Evolutionary conservation across 129 eudicot species (phyloP), one percentile per base, ranked within the genome.

Genomic region (Sambucus nigra): DNA sequence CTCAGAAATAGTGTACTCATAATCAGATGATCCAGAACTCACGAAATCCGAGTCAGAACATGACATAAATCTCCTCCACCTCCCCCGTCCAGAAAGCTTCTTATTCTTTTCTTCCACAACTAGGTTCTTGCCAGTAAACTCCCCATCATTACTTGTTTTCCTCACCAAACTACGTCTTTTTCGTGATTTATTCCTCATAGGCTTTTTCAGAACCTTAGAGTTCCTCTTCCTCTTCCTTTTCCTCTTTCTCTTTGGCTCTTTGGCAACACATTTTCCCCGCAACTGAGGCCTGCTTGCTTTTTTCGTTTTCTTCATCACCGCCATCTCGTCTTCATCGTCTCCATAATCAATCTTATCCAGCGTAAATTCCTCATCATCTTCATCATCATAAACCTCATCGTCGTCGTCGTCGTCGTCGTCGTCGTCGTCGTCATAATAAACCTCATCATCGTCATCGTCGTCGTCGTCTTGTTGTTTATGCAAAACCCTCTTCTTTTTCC

Each of bases 1-100:
- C 60, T 91, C 99, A 20, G 99, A 91, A 22, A 86, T 75, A 14
- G 89, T 85, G 74, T 70, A 91, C 27, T 82, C 94, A 32, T 67
- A 85, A 69, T 79, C 84, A n/a, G 94, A 79, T 51, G 86, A 61
- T 39, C 72, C 84, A 47, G 86, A 72, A 56, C 56, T 74, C 15
- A 67, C 77, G 25, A 72, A 76, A 72, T 87, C 96, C 4, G 96
- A 76, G 69, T 87, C 96, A 40, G 84, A 77, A 63, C 53, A 55
- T 5, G 38, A 60, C 12, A n/a, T 35, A 53, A 17, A 40, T 32
- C 61, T 78, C 63, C 65, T 79, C 61, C 63, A 83, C 41, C 69
- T 74, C 33, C 69, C 72, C 26, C 44, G 68, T 57, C 56, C 79
- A 33, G 74, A 51, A 21, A 38, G 66, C 22, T 65, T 75, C 67